Percentiles rank a stretch among this genome's conserved stretches.
phyloP scores from a whole-genome alignment of 805 yeast species.

The Komagataella pseudopastoris region DNA sequence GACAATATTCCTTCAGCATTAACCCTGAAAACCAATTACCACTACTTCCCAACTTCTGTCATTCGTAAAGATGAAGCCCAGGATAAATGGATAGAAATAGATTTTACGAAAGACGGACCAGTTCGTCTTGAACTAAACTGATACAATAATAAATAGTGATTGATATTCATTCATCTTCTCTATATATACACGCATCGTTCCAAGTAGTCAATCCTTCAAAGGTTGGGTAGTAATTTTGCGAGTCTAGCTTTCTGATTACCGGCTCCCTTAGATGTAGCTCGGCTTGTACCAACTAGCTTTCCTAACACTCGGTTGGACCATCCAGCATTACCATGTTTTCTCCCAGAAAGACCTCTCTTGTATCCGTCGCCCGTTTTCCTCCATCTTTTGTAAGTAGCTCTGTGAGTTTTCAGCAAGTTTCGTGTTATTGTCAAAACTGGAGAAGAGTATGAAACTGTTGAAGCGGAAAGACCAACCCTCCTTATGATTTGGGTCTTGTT shows the following conservation, averaged over 20 bases:
- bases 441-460: conserved; percentile 1
- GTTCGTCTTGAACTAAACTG: conserved; percentile 1
- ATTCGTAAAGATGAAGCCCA: conserved; percentile 37
- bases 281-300: conserved; percentile 44
- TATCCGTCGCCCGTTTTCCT: conserved; percentile 58
- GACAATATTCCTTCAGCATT: conserved; percentile 82
- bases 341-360: conserved; percentile 66
- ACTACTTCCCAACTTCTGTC: conserved; percentile 62
- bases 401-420: conserved; percentile 57
- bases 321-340: conserved; percentile 89
- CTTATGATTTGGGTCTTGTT: conserved; percentile 2
- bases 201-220: conserved; percentile 6
- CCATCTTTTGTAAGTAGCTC: conserved; percentile 83
- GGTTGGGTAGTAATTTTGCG: conserved; percentile 37
- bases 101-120: conserved; percentile 22
- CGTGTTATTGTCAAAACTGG: conserved; percentile 8
- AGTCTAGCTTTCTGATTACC: conserved; percentile 45
- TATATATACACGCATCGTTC: conserved; percentile 1
- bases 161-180: conserved; percentile 1
- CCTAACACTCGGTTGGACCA: conserved; percentile 55
- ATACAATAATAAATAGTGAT: not conserved
- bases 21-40: conserved; percentile 76
- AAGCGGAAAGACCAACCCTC: not conserved
- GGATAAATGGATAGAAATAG: conserved; percentile 42
- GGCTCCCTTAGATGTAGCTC: conserved; percentile 34